Percentiles rank a stretch among this genome's conserved stretches.
These are phyloP conservation scores for Neoboletus magnificus DNA, from an alignment of 768 basidiomycete species.

Conservation along the genomic window DNA sequence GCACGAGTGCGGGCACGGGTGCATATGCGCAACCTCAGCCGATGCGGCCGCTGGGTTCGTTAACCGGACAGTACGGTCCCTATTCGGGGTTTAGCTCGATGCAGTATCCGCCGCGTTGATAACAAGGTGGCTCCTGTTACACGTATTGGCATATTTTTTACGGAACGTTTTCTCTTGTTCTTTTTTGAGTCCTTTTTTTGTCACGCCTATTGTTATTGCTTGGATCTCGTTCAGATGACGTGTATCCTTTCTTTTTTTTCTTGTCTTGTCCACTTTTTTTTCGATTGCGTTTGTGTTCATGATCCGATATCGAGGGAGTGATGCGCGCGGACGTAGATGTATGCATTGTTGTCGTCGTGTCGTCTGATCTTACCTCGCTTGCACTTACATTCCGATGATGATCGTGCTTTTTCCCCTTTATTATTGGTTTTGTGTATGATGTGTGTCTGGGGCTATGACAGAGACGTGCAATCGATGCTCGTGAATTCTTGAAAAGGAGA, in stretches of 20 bases:
- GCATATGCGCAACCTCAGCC: slow-evolving; percentile 27
- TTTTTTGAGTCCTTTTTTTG: background rate
- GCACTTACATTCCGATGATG: background rate
- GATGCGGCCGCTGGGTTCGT: slow-evolving; percentile 13
- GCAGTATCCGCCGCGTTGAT: slow-evolving; percentile 21
- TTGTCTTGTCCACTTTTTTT: background rate
- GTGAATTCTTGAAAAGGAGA: background rate
- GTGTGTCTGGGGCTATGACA: slow-evolving; percentile 23
- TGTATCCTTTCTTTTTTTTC: background rate
- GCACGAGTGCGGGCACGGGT: background rate
- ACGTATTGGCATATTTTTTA: background rate
- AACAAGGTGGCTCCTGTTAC: background rate
- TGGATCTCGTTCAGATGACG: slow-evolving; percentile 2
- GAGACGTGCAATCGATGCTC: background rate
- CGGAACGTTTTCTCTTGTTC: background rate
- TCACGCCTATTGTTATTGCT: slow-evolving; percentile 25
- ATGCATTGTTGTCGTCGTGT: background rate
- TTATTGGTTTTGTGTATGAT: slow-evolving; percentile 30
- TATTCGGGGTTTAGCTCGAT: slow-evolving; percentile 23
- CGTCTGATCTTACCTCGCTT: background rate
- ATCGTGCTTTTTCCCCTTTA: background rate
- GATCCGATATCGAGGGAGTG: background rate
- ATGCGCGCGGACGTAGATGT: background rate
- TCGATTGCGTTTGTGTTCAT: background rate
- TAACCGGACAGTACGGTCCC: slow-evolving; percentile 17